A percentile compares a stretch with the other conserved stretches of the same genome.
phyloP scores from a whole-genome alignment of 2,329 filamentous ascomycete genomes.

The Lachnellula willkommii region DNA sequence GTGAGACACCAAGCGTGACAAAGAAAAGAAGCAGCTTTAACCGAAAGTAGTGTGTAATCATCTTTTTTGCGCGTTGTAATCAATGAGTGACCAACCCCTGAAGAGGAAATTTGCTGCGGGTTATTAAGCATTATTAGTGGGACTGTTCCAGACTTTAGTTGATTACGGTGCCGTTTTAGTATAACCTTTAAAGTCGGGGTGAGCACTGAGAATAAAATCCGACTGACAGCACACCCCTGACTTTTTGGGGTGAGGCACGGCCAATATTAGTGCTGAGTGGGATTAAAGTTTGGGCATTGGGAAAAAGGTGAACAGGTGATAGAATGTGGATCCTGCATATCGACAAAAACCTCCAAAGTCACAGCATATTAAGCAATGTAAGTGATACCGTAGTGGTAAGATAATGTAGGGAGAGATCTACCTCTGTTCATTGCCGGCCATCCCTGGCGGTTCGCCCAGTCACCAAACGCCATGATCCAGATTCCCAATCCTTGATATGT shows the following conservation, averaged over 20 bases:
- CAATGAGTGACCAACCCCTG: neutral
- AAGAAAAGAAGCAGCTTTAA: neutral
- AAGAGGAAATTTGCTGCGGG: neutral
- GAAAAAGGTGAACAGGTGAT: too few relatives aligned
- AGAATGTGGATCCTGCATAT: too few relatives aligned
- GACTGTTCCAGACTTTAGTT: neutral
- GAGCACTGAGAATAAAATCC: too few relatives aligned
- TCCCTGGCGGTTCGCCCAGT: neutral
- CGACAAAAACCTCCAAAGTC: too few relatives aligned
- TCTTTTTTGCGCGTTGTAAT: neutral
- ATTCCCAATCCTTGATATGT: too few relatives aligned
- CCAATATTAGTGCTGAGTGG: too few relatives aligned
- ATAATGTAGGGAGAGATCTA: neutral
- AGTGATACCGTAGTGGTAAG: neutral
- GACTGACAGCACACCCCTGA: too few relatives aligned
- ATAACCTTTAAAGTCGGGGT: neutral
- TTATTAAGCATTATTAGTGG: neutral
- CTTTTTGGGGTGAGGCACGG: too few relatives aligned
- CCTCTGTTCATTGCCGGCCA: neutral
- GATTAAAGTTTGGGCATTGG: too few relatives aligned
- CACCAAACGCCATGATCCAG: neutral
- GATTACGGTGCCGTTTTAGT: neutral
- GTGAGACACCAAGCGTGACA: neutral
- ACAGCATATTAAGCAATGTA: too few relatives aligned
- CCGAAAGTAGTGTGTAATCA: neutral